A percentile compares a stretch with the other conserved stretches of the same genome.
Conservation (phyloP, 257 asterid species). For the Petunia axillaris region DNA sequence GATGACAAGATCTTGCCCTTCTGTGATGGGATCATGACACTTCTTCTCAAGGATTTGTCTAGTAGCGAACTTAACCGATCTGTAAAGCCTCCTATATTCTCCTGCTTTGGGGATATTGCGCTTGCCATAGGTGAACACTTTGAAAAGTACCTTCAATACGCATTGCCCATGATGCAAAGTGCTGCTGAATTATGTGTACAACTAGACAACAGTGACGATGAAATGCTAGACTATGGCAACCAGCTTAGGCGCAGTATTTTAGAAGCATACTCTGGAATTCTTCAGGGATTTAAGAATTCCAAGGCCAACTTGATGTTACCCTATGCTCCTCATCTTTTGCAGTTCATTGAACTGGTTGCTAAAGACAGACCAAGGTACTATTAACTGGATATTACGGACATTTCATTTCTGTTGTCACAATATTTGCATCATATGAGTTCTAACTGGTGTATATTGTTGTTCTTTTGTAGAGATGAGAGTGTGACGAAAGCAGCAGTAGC, state of each 20-base stretch:
- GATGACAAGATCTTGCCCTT: slow-evolving; percentile 75
- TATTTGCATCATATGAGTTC: background rate
- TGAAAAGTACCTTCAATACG: slow-evolving; percentile 66
- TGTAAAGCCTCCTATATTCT: slow-evolving; percentile 83
- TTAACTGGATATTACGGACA: slow-evolving; percentile 6
- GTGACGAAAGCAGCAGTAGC: slow-evolving; percentile 86
- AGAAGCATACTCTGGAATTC: slow-evolving; percentile 86
- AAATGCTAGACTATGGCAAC: slow-evolving; percentile 75
- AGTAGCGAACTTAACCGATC: slow-evolving; percentile 71
- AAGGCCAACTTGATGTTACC: slow-evolving; percentile 73
- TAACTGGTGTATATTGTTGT: slow-evolving; percentile 22
- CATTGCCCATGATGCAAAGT: slow-evolving; percentile 78
- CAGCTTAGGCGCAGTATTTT: slow-evolving; percentile 76
- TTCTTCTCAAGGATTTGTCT: slow-evolving; percentile 70
- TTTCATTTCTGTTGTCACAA: background rate
- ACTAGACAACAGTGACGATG: slow-evolving; percentile 64
- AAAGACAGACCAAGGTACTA: slow-evolving; percentile 61
- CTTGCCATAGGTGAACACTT: slow-evolving; percentile 75
- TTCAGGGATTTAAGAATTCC: slow-evolving; percentile 78
- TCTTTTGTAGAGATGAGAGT: slow-evolving; percentile 62
- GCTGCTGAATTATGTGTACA: slow-evolving; percentile 76
- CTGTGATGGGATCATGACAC: slow-evolving; percentile 81
- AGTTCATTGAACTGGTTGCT: slow-evolving; percentile 71
- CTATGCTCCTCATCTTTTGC: slow-evolving; percentile 73
- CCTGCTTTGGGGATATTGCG: slow-evolving; percentile 94